phyloP scores from a whole-genome alignment of 176 grass and related monocot species.

The Themeda triandra region DNA sequence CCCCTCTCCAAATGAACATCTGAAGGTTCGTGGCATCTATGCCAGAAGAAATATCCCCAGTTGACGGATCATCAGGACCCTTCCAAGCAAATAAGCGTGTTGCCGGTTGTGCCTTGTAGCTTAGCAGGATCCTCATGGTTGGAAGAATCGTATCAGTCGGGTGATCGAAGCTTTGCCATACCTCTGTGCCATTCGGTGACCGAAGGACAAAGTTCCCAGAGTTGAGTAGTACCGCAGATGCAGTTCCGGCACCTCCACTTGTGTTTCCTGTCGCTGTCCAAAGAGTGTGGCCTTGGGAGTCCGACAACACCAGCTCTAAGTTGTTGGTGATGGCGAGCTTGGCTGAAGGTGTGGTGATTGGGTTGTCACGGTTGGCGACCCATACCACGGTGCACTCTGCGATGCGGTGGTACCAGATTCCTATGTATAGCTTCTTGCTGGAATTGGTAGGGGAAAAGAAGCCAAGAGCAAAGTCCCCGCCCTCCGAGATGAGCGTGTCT shows the following conservation, averaged over 20 bases:
- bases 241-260: neutral
- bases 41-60: neutral
- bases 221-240: neutral
- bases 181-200: neutral
- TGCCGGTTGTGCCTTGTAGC: neutral
- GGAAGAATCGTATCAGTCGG: conserved; percentile 24
- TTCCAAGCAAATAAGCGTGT: conserved; percentile 11
- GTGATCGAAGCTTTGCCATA: conserved; percentile 52
- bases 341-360: neutral
- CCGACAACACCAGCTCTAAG: neutral
- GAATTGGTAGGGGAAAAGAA: too few species aligned
- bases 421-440: too few species aligned
- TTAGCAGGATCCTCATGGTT: neutral
- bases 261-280: conserved; percentile 12
- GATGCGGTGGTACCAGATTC: too few species aligned
- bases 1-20: neutral
- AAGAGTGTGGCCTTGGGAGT: neutral
- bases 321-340: neutral
- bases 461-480: neutral
- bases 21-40: neutral
- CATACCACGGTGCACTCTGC: too few species aligned
- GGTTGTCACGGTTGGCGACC: too few species aligned
- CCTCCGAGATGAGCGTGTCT: conserved; percentile 9
- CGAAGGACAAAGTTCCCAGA: conserved; percentile 31
- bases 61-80: conserved; percentile 16